phyloP scores from a whole-genome alignment of 2,329 filamentous ascomycete genomes.

The Iodosphaeria phyllophila region DNA sequence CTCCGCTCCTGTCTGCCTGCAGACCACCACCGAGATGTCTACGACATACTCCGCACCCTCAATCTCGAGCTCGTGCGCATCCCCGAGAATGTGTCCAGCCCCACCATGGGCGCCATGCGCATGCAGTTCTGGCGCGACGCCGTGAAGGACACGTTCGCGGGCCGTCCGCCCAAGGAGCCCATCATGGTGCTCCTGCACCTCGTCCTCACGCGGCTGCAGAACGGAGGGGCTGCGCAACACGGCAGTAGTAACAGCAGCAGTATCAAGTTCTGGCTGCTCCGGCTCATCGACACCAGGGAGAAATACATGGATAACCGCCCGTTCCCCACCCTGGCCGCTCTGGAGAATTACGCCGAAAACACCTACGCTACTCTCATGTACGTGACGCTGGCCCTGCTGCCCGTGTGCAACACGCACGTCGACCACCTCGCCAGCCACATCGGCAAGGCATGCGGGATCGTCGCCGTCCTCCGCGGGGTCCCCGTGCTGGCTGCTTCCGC shows the following conservation, averaged over 20 bases:
- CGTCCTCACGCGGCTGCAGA: constrained; percentile 47
- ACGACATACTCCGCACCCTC: constrained; percentile 77
- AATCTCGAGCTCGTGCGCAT: constrained; percentile 85
- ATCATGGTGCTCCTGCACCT: constrained; percentile 69
- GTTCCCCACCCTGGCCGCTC: constrained; percentile 49
- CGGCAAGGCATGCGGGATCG: constrained; percentile 82
- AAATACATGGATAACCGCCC: constrained; percentile 70
- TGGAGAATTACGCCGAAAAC: constrained; percentile 84
- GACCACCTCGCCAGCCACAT: constrained; percentile 93
- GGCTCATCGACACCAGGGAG: constrained; percentile 66
- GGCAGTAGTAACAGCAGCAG: constrained; percentile 23
- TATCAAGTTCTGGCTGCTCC: constrained; percentile 54
- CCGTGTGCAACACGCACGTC: constrained; percentile 63
- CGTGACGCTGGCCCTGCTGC: constrained; percentile 61
- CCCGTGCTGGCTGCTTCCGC: constrained; percentile 74
- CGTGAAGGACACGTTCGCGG: constrained; percentile 58
- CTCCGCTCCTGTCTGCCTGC: constrained; percentile 70
- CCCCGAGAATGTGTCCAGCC: constrained; percentile 74
- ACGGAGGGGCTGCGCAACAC: constrained; percentile 18
- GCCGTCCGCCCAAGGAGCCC: constrained; percentile 71
- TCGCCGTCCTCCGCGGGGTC: constrained; percentile 68
- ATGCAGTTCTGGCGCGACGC: constrained; percentile 92
- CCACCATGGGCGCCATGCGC: constrained; percentile 73
- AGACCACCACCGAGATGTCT: constrained; percentile 58
- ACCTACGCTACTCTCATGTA: constrained; percentile 92